Evolutionary conservation across 2,329 filamentous ascomycete genomes (phyloP).

Genomic region (Paraphaeosphaeria sporulosa): DNA sequence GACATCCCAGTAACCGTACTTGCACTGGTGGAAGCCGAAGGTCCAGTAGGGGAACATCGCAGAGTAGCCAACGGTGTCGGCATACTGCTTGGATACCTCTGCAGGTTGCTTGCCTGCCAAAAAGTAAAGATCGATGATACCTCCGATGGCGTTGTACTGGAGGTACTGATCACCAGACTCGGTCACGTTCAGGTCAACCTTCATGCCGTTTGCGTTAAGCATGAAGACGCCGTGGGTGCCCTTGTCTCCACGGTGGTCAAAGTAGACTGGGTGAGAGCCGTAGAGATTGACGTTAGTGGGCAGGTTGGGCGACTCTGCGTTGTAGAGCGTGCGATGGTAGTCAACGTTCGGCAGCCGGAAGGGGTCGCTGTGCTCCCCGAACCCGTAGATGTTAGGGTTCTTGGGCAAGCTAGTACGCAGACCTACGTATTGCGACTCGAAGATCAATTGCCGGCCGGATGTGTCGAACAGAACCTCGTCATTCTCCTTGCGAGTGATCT

Average conservation of each 20-base stretch:
- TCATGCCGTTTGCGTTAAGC: slow-evolving; percentile 62
- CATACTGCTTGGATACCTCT: slow-evolving; percentile 59
- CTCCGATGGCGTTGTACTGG: slow-evolving; percentile 81
- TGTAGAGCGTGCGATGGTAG: slow-evolving; percentile 75
- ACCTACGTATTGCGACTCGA: slow-evolving; percentile 79
- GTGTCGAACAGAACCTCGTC: slow-evolving; percentile 74
- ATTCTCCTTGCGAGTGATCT: slow-evolving; percentile 65
- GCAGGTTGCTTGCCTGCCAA: slow-evolving; percentile 57
- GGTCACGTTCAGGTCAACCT: slow-evolving; percentile 74
- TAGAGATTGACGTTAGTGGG: slow-evolving; percentile 73
- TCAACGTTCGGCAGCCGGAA: slow-evolving; percentile 72
- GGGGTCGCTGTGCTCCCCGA: slow-evolving; percentile 79
- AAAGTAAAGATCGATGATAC: slow-evolving; percentile 72
- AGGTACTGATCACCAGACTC: slow-evolving; percentile 70
- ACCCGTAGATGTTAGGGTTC: slow-evolving; percentile 76
- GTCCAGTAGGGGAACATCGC: slow-evolving; percentile 62
- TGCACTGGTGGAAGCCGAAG: slow-evolving; percentile 62
- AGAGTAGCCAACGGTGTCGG: slow-evolving; percentile 57
- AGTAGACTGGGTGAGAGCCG: slow-evolving; percentile 76
- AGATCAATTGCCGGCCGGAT: slow-evolving; percentile 70
- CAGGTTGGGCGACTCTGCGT: slow-evolving; percentile 69
- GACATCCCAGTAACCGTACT: slow-evolving; percentile 63
- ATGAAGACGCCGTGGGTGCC: slow-evolving; percentile 49
- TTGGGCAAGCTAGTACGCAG: slow-evolving; percentile 74
- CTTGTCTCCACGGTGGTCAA: slow-evolving; percentile 69